Percentiles rank a stretch among this genome's conserved stretches.
These are phyloP conservation scores for Brassica rapa DNA, from an alignment of 345 rosid genomes.

Conservation along the genomic window DNA sequence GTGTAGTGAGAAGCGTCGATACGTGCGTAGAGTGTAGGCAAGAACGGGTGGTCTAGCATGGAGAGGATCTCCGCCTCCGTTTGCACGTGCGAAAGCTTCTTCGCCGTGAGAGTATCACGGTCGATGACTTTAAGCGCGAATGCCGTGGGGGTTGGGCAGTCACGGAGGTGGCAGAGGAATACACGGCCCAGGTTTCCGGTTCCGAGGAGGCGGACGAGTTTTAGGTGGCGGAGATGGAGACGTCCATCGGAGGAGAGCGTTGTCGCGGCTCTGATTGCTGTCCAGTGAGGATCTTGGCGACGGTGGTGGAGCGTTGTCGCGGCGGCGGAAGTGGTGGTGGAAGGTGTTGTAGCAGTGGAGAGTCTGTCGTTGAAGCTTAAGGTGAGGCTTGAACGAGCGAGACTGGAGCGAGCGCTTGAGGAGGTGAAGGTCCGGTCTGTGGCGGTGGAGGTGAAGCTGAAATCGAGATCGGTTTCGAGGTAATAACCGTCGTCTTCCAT, in stretches of 20 bases:
- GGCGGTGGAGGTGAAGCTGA: constrained; percentile 63
- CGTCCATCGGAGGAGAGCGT: constrained; percentile 57
- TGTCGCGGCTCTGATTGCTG: constrained; percentile 62
- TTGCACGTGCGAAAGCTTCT: constrained; percentile 62
- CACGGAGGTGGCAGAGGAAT: constrained; percentile 74
- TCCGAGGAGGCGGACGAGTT: constrained; percentile 70
- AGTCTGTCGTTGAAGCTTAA: constrained; percentile 70
- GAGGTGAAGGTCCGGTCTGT: constrained; percentile 59
- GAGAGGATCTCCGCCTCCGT: constrained; percentile 73
- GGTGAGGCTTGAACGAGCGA: constrained; percentile 64
- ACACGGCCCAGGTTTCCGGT: constrained; percentile 73
- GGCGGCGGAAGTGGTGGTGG: constrained; percentile 32
- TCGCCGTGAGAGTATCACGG: constrained; percentile 48
- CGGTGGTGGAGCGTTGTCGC: constrained; percentile 51
- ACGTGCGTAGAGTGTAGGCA: constrained; percentile 79
- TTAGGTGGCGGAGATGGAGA: constrained; percentile 66
- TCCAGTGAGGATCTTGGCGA: constrained; percentile 59
- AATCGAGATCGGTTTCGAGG: constrained; percentile 56
- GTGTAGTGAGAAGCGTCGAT: constrained; percentile 76
- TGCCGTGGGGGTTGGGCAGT: constrained; percentile 44
- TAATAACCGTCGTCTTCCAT: constrained; percentile 47
- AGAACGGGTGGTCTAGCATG: constrained; percentile 72
- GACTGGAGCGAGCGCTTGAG: constrained; percentile 65
- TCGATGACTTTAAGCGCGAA: constrained; percentile 76
- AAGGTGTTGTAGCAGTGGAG: constrained; percentile 42